phyloP scores from a whole-genome alignment of 805 yeast species.

The Kuraishia piskuri region DNA sequence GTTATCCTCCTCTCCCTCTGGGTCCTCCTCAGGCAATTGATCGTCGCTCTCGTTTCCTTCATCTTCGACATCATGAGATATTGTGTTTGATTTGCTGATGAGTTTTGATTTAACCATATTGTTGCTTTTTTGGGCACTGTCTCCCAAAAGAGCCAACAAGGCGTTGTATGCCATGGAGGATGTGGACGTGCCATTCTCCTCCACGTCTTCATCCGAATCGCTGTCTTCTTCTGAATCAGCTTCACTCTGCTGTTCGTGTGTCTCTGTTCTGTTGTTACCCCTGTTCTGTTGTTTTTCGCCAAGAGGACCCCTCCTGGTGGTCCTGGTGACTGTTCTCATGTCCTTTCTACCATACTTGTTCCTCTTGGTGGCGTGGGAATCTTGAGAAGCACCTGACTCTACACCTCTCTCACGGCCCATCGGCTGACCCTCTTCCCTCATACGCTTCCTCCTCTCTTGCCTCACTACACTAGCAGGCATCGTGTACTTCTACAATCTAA shows the following conservation, averaged over 20 bases:
- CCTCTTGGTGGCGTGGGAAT: not conserved
- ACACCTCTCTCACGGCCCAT: not conserved
- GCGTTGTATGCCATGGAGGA: slow-evolving; percentile 21
- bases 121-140: slow-evolving; percentile 10
- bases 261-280: not conserved
- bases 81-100: not conserved
- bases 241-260: not conserved
- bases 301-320: slow-evolving; percentile 30
- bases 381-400: not conserved
- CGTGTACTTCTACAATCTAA: not conserved
- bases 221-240: slow-evolving; percentile 3
- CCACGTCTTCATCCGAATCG: slow-evolving; percentile 14
- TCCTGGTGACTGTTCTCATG: slow-evolving; percentile 50
- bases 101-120: slow-evolving; percentile 1
- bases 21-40: slow-evolving; percentile 10
- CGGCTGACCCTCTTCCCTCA: slow-evolving; percentile 3
- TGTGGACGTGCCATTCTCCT: slow-evolving; percentile 10
- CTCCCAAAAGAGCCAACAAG: slow-evolving; percentile 16
- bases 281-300: not conserved
- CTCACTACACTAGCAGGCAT: slow-evolving; percentile 13
- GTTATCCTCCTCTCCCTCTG: slow-evolving; percentile 6
- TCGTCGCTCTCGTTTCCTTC: slow-evolving; percentile 18
- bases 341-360: slow-evolving; percentile 50
- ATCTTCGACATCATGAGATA: slow-evolving; percentile 9
- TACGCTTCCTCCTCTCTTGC: slow-evolving; percentile 10